Percentiles rank a stretch among this genome's conserved stretches.
These are phyloP conservation scores for Arachnopeziza araneosa DNA, from an alignment of 2,329 filamentous ascomycete species.

Conservation along the genomic window DNA sequence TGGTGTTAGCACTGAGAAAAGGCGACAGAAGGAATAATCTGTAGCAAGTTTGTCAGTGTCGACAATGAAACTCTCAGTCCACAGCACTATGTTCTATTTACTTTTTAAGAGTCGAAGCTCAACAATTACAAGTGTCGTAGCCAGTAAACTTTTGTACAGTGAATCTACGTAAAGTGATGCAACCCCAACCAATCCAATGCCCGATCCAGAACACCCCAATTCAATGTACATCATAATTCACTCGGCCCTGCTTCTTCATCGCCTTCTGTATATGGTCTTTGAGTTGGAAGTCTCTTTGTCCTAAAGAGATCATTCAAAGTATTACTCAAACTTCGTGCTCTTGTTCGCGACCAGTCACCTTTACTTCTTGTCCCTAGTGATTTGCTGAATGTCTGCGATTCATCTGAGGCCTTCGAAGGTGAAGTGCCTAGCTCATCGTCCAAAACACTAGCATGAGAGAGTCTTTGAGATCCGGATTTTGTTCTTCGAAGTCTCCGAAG, in stretches of 20 bases:
- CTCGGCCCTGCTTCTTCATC: constrained; percentile 28
- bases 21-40: too few species aligned
- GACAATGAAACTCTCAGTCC: too few species aligned
- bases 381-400: constrained; percentile 14
- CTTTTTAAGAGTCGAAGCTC: not conserved
- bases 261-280: constrained; percentile 10
- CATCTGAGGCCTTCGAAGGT: constrained; percentile 9
- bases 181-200: constrained; percentile 4
- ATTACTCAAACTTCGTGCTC: constrained; percentile 28
- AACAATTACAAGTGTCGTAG: not conserved
- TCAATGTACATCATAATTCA: constrained; percentile 16
- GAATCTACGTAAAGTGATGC: not conserved
- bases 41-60: too few species aligned
- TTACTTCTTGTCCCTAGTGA: constrained; percentile 13
- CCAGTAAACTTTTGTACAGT: not conserved
- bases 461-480: constrained; percentile 23
- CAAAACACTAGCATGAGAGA: constrained; percentile 3
- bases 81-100: not conserved
- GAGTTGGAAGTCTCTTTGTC: constrained; percentile 16
- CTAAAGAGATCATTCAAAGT: constrained; percentile 26
- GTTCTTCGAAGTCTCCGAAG: constrained; percentile 24
- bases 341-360: constrained; percentile 16
- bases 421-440: constrained; percentile 17
- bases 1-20: too few species aligned
- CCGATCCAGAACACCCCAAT: not conserved